Conservation (phyloP, 139 green algal species). For the Protoeuglena noctilucae region DNA sequence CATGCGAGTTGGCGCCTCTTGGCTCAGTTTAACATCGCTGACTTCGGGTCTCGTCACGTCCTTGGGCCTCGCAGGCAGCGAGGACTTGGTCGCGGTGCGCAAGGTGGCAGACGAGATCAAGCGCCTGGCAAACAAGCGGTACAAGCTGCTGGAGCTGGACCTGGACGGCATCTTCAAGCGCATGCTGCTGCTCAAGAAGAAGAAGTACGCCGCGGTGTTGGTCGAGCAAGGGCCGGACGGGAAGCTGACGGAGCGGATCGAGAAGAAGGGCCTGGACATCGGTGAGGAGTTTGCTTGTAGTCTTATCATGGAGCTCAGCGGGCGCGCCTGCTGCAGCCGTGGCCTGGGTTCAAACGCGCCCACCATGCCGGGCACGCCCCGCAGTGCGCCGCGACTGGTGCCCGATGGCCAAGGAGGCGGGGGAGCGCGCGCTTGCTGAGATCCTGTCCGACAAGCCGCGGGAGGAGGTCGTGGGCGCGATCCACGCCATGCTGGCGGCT, state of each 20-base stretch:
- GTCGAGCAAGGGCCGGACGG: constrained; percentile 36
- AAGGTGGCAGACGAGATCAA: constrained; percentile 1
- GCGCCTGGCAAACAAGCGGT: not conserved
- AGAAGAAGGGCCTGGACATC: constrained; percentile 95
- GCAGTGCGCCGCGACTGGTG: constrained; percentile 96
- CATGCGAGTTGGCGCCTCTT: too few relatives aligned
- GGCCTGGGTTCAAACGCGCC: too few relatives aligned
- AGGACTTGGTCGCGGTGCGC: not conserved
- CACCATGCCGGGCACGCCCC: too few relatives aligned
- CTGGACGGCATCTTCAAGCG: constrained; percentile 84
- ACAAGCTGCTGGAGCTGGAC: constrained; percentile 82
- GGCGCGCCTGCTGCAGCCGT: too few relatives aligned
- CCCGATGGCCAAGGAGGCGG: constrained; percentile 76
- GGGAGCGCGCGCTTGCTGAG: constrained; percentile 55
- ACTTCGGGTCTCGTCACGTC: too few relatives aligned
- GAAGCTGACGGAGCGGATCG: constrained; percentile 35
- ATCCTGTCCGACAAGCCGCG: constrained; percentile 53
- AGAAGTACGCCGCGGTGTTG: constrained; percentile 90
- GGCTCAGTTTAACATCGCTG: too few relatives aligned
- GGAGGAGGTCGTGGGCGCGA: constrained; percentile 75
- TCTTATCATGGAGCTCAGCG: too few relatives aligned
- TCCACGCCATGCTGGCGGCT: constrained; percentile 60
- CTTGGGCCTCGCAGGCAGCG: too few relatives aligned
- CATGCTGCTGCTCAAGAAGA: constrained; percentile 99
- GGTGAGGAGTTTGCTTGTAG: too few relatives aligned